These are phyloP conservation scores for Phytophthora tentaculata DNA, from an alignment of 352 stramenopile species.

Conservation along the genomic window DNA sequence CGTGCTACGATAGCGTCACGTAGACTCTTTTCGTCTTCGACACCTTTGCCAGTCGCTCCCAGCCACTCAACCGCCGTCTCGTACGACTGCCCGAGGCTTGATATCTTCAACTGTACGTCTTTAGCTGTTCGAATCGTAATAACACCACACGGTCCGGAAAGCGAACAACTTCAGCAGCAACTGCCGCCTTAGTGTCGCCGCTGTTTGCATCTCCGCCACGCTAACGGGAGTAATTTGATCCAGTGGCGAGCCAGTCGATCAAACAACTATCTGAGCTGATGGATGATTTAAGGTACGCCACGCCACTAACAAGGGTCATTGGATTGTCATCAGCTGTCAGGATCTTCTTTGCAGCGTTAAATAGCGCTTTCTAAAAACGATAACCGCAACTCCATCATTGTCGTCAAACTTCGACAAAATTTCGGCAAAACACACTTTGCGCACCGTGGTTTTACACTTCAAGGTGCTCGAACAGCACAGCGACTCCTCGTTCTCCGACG, in stretches of 20 bases:
- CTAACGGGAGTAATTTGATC: slow-evolving; percentile 27
- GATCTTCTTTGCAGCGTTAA: background rate
- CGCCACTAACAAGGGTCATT: background rate
- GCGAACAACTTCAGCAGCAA: slow-evolving; percentile 18
- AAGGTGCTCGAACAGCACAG: background rate
- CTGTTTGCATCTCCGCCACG: slow-evolving; percentile 24
- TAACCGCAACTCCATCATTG: background rate
- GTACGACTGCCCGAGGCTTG: slow-evolving; percentile 17
- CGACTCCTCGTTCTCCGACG: background rate
- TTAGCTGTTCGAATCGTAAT: slow-evolving; percentile 20
- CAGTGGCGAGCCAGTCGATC: slow-evolving; percentile 29
- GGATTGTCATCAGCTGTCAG: background rate
- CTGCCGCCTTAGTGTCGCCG: slow-evolving; percentile 17
- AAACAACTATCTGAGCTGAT: slow-evolving; percentile 31
- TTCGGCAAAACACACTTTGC: background rate
- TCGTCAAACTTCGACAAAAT: background rate
- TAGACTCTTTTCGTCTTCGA: slow-evolving; percentile 8
- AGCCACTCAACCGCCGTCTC: slow-evolving; percentile 22
- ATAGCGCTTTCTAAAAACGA: background rate
- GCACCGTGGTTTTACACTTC: background rate
- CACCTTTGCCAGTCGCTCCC: slow-evolving; percentile 25
- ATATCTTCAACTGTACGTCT: slow-evolving; percentile 27
- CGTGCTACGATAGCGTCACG: background rate
- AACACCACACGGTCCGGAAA: slow-evolving; percentile 12
- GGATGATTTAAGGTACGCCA: background rate